Evolutionary conservation across 2,329 filamentous ascomycete genomes (phyloP).

Genomic region (Pseudogymnoascus sp.): DNA sequence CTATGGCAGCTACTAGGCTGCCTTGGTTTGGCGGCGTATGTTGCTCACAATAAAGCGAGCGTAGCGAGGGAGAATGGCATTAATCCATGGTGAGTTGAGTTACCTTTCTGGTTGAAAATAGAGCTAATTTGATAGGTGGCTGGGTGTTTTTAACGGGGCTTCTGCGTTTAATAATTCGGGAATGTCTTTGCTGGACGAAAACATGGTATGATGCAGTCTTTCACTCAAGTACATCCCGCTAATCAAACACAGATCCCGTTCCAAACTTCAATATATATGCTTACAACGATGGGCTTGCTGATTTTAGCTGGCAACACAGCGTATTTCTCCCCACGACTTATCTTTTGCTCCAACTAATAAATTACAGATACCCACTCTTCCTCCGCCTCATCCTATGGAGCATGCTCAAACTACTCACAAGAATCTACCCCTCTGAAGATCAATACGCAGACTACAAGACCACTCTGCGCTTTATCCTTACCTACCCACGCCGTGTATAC

Average conservation of each 20-base stretch:
- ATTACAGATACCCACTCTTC: conserved; percentile 93
- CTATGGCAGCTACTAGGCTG: conserved; percentile 24
- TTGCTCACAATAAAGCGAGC: conserved; percentile 43
- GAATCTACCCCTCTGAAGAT: conserved; percentile 77
- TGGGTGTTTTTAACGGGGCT: conserved; percentile 51
- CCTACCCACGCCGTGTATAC: conserved; percentile 93
- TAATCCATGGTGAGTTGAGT: conserved; percentile 68
- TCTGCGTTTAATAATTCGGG: conserved; percentile 70
- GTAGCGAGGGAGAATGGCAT: conserved; percentile 48
- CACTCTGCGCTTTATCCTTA: conserved; percentile 69
- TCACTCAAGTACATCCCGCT: not conserved
- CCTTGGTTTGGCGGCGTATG: conserved; percentile 39
- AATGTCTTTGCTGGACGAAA: conserved; percentile 60
- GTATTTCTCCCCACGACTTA: conserved; percentile 70
- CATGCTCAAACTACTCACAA: conserved; percentile 55
- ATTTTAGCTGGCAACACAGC: conserved; percentile 72
- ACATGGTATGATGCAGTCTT: conserved; percentile 40
- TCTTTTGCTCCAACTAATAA: conserved; percentile 88
- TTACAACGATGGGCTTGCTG: conserved; percentile 86
- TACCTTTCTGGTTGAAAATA: conserved; percentile 64
- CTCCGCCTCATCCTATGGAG: conserved; percentile 89
- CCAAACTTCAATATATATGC: conserved; percentile 57
- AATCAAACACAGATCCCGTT: not conserved
- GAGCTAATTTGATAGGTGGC: conserved; percentile 81
- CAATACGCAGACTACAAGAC: conserved; percentile 16